Conservation (phyloP, 2,329 filamentous ascomycete species). For the Kalaharituber pfeilii region DNA sequence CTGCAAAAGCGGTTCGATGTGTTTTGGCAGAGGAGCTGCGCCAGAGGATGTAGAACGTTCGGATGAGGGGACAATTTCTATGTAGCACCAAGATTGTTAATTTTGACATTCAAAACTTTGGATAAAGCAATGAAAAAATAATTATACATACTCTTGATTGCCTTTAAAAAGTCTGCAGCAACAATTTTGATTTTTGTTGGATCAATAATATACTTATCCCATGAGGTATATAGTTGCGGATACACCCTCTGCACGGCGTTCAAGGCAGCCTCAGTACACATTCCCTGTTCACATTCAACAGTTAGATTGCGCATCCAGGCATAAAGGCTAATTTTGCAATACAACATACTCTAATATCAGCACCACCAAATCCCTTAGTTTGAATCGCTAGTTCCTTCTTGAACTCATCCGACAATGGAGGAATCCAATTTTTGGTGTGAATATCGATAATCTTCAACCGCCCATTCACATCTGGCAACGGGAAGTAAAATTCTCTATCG, state of each 20-base stretch:
- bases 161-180: slow-evolving; percentile 93
- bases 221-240: slow-evolving; percentile 75
- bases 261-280: slow-evolving; percentile 88
- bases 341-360: slow-evolving; percentile 49
- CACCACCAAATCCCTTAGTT: slow-evolving; percentile 93
- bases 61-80: slow-evolving; percentile 75
- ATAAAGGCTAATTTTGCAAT: background rate
- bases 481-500: slow-evolving; percentile 96
- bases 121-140: too few species aligned
- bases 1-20: slow-evolving; percentile 64
- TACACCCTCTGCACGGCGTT: slow-evolving; percentile 93
- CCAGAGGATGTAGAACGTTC: slow-evolving; percentile 75
- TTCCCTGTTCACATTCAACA: slow-evolving; percentile 34
- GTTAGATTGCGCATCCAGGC: background rate
- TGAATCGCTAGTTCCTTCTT: slow-evolving; percentile 69
- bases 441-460: slow-evolving; percentile 83
- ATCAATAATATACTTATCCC: slow-evolving; percentile 71
- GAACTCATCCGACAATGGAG: slow-evolving; percentile 53
- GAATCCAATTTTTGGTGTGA: slow-evolving; percentile 85
- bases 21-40: slow-evolving; percentile 60
- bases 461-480: slow-evolving; percentile 63
- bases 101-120: too few species aligned
- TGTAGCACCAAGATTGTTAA: background rate
- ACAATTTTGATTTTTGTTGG: slow-evolving; percentile 67
- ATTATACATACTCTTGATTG: slow-evolving; percentile 48